phyloP scores from a whole-genome alignment of 371 early-diverging fungal genomes.

The Encephalitozoon romaleae region DNA sequence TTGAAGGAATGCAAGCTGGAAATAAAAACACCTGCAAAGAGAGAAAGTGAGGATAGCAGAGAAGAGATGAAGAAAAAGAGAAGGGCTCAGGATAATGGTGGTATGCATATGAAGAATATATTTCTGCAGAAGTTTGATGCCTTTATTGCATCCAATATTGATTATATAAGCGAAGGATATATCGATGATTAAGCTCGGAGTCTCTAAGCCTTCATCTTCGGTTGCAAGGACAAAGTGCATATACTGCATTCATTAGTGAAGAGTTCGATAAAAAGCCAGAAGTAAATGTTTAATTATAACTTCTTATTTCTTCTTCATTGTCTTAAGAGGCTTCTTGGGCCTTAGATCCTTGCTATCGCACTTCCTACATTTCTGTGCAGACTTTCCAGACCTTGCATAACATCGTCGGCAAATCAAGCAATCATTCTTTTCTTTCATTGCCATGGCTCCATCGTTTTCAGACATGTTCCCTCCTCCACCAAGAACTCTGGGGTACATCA shows the following conservation, averaged over 20 bases:
- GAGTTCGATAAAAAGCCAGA: not conserved
- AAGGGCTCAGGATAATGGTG: not conserved
- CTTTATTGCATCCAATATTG: constrained; percentile 36
- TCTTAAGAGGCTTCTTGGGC: constrained; percentile 39
- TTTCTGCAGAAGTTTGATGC: constrained; percentile 31
- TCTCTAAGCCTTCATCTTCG: not conserved
- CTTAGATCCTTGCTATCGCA: constrained; percentile 47
- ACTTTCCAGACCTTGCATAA: constrained; percentile 39
- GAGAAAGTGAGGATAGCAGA: not conserved
- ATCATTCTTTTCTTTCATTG: constrained; percentile 3
- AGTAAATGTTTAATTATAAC: constrained; percentile 2
- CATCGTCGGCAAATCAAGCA: constrained; percentile 50
- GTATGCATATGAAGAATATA: constrained; percentile 8
- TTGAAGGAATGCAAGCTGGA: constrained; percentile 16
- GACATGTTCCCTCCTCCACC: constrained; percentile 45
- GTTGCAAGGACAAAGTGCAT: not conserved
- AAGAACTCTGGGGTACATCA: not conserved
- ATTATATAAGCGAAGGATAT: not conserved
- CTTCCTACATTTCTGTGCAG: constrained; percentile 50
- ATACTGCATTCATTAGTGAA: not conserved
- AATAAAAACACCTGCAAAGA: not conserved
- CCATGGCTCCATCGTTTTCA: constrained; percentile 39
- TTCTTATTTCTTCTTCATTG: constrained; percentile 25
- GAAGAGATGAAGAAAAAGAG: constrained; percentile 9
- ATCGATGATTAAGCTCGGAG: not conserved